phyloP scores from a whole-genome alignment of 306 rosid genomes.

The Rubus parviflorus region DNA sequence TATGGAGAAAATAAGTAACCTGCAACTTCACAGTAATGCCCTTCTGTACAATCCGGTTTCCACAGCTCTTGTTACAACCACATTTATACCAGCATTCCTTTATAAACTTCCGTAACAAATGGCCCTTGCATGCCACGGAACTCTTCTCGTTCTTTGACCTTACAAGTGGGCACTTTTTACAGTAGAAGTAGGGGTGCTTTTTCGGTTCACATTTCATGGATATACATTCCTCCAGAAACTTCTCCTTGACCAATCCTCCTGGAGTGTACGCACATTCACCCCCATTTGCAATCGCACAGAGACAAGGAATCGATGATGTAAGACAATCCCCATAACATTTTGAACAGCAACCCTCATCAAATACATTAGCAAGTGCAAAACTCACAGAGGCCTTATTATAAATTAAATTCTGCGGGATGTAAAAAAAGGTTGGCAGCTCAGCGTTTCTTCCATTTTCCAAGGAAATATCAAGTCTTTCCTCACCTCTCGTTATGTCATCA shows the following conservation, averaged over 20 bases:
- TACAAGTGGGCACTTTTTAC: conserved; percentile 13
- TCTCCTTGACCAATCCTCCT: conserved; percentile 17
- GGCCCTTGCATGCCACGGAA: conserved; percentile 12
- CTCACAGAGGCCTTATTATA: conserved; percentile 20
- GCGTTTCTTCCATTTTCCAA: background rate
- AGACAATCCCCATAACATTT: conserved; percentile 27
- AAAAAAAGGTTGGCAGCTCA: conserved; percentile 3
- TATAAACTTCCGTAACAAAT: conserved; percentile 10
- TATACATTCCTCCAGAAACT: conserved; percentile 17
- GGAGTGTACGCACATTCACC: conserved; percentile 25
- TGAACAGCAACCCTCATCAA: conserved; percentile 14
- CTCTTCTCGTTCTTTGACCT: background rate
- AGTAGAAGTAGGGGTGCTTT: conserved; percentile 1
- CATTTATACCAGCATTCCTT: conserved; percentile 30
- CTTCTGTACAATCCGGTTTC: conserved; percentile 30
- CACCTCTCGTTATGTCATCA: conserved; percentile 27
- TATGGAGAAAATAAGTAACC: conserved; percentile 10
- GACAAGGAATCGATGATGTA: conserved; percentile 10
- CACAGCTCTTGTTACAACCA: conserved; percentile 17
- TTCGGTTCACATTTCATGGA: conserved; percentile 1
- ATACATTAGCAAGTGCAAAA: conserved; percentile 7
- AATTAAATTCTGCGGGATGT: background rate
- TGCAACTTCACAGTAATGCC: conserved; percentile 24
- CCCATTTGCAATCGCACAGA: conserved; percentile 2
- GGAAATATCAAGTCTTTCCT: conserved; percentile 11